Base-by-base conservation (phyloP, 1,284 basidiomycete species). In the Moesziomyces globuligerus region DNA sequence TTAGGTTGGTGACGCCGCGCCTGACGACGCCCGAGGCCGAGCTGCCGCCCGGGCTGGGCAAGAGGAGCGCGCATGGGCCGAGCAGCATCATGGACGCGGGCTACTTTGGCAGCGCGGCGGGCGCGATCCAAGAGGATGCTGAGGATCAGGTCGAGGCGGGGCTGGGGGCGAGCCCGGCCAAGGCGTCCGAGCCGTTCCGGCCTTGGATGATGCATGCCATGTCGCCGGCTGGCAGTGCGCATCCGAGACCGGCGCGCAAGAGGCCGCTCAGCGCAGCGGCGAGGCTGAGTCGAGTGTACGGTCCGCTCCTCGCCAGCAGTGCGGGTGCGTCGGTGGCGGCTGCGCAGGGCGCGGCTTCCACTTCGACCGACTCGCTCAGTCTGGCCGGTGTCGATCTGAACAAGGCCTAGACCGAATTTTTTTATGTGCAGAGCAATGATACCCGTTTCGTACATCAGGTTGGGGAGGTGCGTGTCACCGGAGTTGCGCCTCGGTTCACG, bases 11-110 rank as follows among this genome's bases (percentile, higher is more conserved):
- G 15, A 71, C 76, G 15, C 76, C 76, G 13, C 54, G 73, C 23
- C 34, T 77, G 38, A 77, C 75, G 11, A 78, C 75, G 2, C 75
- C 76, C 11, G 72, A 75, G 37, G 23, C 57, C 10, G 75, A 74
- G 47, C 17, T 58, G 10, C 57, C 65, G 23, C 62, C 68, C 13
- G 51, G 56, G 13, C 37, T 28, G 48, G 26, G 37, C 28, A 48
- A 51, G 55, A 58, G 46, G 40, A 57, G 36, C 21, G 36, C 42
- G 7, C 43, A 53, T 13, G 38, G 25, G 25, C 52, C 52, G 20
- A 66, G 49, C 43, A 58, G 49, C 43, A 58, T 65, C 43, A 56
- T 74, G 50, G 62, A 62, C 15, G 66, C 43, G 3, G 70, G 65
- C 17, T 75, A 75, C 55, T 75, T 75, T 59, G 73, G 67, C 25